Evolutionary conservation across 2,329 filamentous ascomycete genomes (phyloP).

Genomic region (Colletotrichum higginsianum): DNA sequence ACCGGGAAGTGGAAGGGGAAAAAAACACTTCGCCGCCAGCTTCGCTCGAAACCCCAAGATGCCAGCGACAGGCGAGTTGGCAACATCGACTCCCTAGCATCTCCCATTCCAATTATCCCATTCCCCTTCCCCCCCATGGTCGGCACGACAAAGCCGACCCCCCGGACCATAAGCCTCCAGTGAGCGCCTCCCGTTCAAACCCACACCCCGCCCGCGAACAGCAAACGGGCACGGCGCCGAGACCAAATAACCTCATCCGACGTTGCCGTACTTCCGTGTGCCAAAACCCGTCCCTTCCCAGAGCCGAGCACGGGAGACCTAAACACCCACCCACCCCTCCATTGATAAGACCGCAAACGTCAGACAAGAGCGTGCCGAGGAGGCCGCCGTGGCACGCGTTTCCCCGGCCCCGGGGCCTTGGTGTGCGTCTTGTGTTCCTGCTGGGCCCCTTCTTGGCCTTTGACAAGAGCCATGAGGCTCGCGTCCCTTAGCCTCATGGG

Average conservation of each 20-base stretch:
- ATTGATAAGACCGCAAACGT: too few relatives aligned
- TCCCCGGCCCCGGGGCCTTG: neutral
- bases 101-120: neutral
- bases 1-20: too few relatives aligned
- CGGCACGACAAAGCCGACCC: neutral
- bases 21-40: neutral
- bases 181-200: constrained; percentile 7
- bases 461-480: constrained; percentile 25
- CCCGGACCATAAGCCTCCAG: constrained; percentile 1
- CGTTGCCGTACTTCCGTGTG: constrained; percentile 25
- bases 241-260: constrained; percentile 10
- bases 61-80: constrained; percentile 4
- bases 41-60: neutral
- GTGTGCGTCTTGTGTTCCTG: neutral
- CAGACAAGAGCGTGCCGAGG: neutral
- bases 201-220: constrained; percentile 26
- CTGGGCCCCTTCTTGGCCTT: neutral
- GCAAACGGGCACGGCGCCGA: constrained; percentile 13
- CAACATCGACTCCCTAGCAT: neutral
- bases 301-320: neutral
- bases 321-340: neutral
- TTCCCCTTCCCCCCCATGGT: neutral
- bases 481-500: constrained; percentile 33
- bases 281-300: neutral
- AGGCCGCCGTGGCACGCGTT: neutral